A percentile compares a stretch with the other conserved stretches of the same genome.
Conservation (phyloP, 352 stramenopile species). For the Globisporangium uncinulatum region DNA sequence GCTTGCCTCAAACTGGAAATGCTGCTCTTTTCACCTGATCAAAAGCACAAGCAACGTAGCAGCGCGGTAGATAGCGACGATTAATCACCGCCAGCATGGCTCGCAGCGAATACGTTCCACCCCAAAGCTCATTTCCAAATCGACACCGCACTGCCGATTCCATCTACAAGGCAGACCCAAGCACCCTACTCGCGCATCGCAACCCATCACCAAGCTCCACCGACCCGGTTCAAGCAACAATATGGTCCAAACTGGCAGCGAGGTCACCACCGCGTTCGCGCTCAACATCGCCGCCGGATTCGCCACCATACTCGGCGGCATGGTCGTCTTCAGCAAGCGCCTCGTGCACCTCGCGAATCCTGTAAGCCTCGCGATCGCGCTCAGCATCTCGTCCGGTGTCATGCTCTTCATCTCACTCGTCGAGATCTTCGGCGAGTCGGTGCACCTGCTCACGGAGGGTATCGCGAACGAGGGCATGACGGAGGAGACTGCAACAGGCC, state of each 20-base stretch:
- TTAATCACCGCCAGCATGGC: too few relatives aligned
- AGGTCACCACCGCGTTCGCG: conserved; percentile 36
- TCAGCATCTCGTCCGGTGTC: conserved; percentile 66
- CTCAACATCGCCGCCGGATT: conserved; percentile 51
- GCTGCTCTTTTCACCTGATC: too few relatives aligned
- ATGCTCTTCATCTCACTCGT: conserved; percentile 77
- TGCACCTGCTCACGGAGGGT: conserved; percentile 32
- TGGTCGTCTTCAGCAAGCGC: conserved; percentile 66
- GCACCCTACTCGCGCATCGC: conserved; percentile 60
- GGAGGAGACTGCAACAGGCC: conserved; percentile 17
- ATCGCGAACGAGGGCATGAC: conserved; percentile 26
- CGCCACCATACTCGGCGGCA: conserved; percentile 53
- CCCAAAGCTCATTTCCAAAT: too few relatives aligned
- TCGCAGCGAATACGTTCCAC: too few relatives aligned
- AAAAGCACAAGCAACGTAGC: too few relatives aligned
- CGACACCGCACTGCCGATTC: too few relatives aligned
- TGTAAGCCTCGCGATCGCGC: conserved; percentile 42
- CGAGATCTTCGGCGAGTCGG: conserved; percentile 50
- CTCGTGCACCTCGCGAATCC: conserved; percentile 49
- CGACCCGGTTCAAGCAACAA: not conserved
- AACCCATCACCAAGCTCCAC: conserved; percentile 54
- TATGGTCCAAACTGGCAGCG: conserved; percentile 31
- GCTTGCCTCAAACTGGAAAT: too few relatives aligned
- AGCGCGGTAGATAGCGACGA: too few relatives aligned
- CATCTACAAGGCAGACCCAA: conserved; percentile 29